These are phyloP conservation scores for Ilyonectria robusta DNA, from an alignment of 2,329 filamentous ascomycete species.

Conservation along the genomic window DNA sequence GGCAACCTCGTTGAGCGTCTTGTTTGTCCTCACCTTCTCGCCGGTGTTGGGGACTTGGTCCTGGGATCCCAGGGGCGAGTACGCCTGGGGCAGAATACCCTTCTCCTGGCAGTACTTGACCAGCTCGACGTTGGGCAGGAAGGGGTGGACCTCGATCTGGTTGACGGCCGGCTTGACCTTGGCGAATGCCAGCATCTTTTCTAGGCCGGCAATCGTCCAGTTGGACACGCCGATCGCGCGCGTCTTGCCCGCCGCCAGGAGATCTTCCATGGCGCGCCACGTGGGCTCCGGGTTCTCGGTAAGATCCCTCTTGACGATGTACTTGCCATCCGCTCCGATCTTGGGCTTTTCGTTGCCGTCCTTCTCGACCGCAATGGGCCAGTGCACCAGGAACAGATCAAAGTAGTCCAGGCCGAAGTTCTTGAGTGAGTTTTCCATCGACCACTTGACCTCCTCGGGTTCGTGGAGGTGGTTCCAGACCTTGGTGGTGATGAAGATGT, in stretches of 20 bases:
- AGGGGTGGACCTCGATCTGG: slow-evolving; percentile 65
- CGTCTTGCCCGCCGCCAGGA: slow-evolving; percentile 58
- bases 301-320: slow-evolving; percentile 63
- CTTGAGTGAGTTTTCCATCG: slow-evolving; percentile 62
- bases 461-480: slow-evolving; percentile 72
- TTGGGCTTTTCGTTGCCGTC: slow-evolving; percentile 59
- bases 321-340: slow-evolving; percentile 62
- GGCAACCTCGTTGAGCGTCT: slow-evolving; percentile 64
- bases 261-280: slow-evolving; percentile 69
- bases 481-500: slow-evolving; percentile 70
- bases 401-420: slow-evolving; percentile 67
- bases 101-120: slow-evolving; percentile 67
- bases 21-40: slow-evolving; percentile 52
- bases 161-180: slow-evolving; percentile 64
- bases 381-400: slow-evolving; percentile 67
- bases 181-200: slow-evolving; percentile 50
- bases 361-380: slow-evolving; percentile 62
- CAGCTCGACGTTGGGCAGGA: slow-evolving; percentile 63
- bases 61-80: slow-evolving; percentile 75
- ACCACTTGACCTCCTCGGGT: slow-evolving; percentile 63
- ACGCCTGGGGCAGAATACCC: slow-evolving; percentile 66
- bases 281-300: slow-evolving; percentile 57
- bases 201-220: slow-evolving; percentile 61
- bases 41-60: slow-evolving; percentile 47
- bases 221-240: slow-evolving; percentile 67